A percentile compares a stretch with the other conserved stretches of the same genome.
phyloP scores from a whole-genome alignment of 2,329 filamentous ascomycete genomes.

The Chaetothyriales sp. region DNA sequence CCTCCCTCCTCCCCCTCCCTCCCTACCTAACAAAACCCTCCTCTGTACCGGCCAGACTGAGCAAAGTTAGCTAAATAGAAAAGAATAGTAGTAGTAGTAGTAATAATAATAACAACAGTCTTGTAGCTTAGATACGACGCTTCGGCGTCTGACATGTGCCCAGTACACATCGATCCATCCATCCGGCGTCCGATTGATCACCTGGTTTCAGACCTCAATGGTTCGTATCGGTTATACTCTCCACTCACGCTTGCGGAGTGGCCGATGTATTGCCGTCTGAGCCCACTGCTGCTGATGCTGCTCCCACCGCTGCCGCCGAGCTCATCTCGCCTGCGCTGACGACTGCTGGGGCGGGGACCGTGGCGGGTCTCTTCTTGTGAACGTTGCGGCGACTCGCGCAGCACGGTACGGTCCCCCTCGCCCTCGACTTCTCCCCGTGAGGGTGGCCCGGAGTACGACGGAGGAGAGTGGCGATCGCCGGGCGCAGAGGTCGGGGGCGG shows the following conservation, averaged over 20 bases:
- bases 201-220: not conserved
- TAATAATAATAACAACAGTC: not conserved
- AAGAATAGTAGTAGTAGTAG: too few species aligned
- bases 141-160: not conserved
- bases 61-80: not conserved
- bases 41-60: too few species aligned
- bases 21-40: too few species aligned
- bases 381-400: constrained; percentile 46
- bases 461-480: constrained; percentile 26
- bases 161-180: not conserved
- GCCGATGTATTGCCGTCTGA: not conserved
- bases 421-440: constrained; percentile 36
- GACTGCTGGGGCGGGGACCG: constrained; percentile 16
- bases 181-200: not conserved
- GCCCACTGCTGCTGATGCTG: not conserved
- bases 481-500: constrained; percentile 37
- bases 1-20: too few species aligned
- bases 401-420: constrained; percentile 39
- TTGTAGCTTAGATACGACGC: not conserved
- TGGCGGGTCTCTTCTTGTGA: constrained; percentile 26
- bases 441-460: constrained; percentile 38
- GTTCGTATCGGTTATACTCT: not conserved
- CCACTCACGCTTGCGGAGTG: not conserved
- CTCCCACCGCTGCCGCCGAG: constrained; percentile 6
- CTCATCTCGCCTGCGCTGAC: constrained; percentile 17